phyloP scores from a whole-genome alignment of 331 rosid species.

The Quercus tomentella region DNA sequence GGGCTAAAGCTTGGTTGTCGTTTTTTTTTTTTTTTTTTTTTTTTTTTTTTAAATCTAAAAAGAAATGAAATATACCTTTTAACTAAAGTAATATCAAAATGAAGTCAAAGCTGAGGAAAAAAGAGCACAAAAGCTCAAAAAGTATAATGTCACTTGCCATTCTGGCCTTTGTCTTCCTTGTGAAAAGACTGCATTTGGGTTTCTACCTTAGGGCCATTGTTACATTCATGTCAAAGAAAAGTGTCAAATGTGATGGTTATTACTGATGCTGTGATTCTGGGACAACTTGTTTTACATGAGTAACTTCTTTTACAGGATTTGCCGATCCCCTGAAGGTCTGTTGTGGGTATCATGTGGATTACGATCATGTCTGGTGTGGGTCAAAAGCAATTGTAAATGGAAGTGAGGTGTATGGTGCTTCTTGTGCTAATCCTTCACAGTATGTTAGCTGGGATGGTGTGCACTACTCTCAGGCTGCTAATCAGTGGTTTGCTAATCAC shows the following conservation, averaged over 20 bases:
- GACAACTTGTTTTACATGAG: background rate
- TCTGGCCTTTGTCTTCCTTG: background rate
- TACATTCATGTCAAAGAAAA: background rate
- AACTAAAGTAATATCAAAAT: no score
- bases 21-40: no score
- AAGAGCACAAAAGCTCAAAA: no score
- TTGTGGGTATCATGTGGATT: slow-evolving; percentile 85
- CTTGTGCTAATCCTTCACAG: slow-evolving; percentile 55
- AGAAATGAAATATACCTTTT: no score
- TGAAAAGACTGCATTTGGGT: background rate
- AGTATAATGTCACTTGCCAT: no score
- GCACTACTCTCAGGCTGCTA: slow-evolving; percentile 86
- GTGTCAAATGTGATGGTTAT: background rate
- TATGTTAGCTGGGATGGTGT: slow-evolving; percentile 85
- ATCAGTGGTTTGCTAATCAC: slow-evolving; percentile 72
- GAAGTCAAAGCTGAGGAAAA: no score
- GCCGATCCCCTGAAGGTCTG: slow-evolving; percentile 70
- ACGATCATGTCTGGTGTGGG: slow-evolving; percentile 91
- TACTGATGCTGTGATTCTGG: background rate
- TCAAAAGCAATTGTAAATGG: slow-evolving; percentile 48
- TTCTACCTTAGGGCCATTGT: background rate
- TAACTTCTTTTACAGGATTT: slow-evolving; percentile 48
- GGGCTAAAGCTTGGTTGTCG: no score
- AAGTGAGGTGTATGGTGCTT: slow-evolving; percentile 52
- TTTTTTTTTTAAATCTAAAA: no score